phyloP scores from a whole-genome alignment of 2,329 filamentous ascomycete species.

The Thermothelomyces thermophilus region DNA sequence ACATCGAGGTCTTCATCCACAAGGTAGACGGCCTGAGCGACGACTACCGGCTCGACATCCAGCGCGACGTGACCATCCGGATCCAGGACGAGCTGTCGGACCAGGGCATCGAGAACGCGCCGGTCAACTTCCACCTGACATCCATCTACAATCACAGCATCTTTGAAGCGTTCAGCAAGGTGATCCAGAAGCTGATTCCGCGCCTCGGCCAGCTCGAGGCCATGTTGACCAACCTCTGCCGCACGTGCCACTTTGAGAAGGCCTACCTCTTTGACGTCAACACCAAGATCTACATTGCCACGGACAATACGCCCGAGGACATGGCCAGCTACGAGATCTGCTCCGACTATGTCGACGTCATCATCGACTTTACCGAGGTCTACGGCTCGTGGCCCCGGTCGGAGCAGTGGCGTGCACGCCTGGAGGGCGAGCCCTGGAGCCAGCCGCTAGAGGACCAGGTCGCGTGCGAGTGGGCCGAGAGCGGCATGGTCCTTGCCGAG shows the following conservation, averaged over 20 bases:
- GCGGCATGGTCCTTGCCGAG: constrained; percentile 60
- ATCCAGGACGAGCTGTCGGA: constrained; percentile 96
- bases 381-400: constrained; percentile 70
- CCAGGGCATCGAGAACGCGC: constrained; percentile 85
- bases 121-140: constrained; percentile 91
- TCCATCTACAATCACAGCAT: constrained; percentile 97
- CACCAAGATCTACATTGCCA: constrained; percentile 98
- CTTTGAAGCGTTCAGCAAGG: constrained; percentile 96
- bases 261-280: constrained; percentile 96
- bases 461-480: constrained; percentile 60
- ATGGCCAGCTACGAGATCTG: constrained; percentile 98
- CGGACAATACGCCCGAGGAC: constrained; percentile 85
- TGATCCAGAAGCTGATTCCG: constrained; percentile 95
- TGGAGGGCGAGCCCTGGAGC: constrained; percentile 56
- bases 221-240: constrained; percentile 87
- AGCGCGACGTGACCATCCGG: constrained; percentile 91
- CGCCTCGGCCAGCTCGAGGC: constrained; percentile 88
- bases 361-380: constrained; percentile 92
- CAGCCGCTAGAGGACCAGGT: constrained; percentile 59
- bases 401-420: constrained; percentile 45
- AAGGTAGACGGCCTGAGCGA: constrained; percentile 97
- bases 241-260: constrained; percentile 92
- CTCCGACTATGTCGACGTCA: constrained; percentile 96
- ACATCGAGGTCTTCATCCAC: constrained; percentile 98
- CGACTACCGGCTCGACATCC: constrained; percentile 92